Percentiles rank a stretch among this genome's conserved stretches.
Evolutionary conservation across 257 asterid species (phyloP).

Genomic region (Gentiana macrophylla): DNA sequence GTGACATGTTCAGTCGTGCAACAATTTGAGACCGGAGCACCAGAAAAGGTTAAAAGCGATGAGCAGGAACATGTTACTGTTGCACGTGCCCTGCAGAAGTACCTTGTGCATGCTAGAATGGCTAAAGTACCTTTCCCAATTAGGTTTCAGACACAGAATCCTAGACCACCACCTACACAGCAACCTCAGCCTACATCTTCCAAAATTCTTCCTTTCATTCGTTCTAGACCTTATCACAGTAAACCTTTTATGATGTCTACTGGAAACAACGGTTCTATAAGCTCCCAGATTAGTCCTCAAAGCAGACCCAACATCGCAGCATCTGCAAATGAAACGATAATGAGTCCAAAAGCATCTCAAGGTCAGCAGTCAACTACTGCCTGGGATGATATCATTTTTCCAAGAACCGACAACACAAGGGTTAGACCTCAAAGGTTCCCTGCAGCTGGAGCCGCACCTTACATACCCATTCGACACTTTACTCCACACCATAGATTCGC

Average conservation of each 20-base stretch:
- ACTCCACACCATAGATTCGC: constrained; percentile 58
- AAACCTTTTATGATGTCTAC: constrained; percentile 18
- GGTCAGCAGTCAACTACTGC: constrained; percentile 1
- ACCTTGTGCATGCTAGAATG: constrained; percentile 49
- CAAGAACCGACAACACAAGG: background rate
- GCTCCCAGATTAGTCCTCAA: constrained; percentile 31
- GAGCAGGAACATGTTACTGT: constrained; percentile 93
- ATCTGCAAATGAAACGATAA: constrained; percentile 6
- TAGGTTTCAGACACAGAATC: constrained; percentile 51
- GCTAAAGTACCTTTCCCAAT: constrained; percentile 64
- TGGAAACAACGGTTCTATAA: too few relatives aligned
- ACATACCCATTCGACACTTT: constrained; percentile 70
- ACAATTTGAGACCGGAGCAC: constrained; percentile 49
- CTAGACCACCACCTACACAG: constrained; percentile 44
- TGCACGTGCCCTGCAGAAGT: constrained; percentile 85
- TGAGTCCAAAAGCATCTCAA: too few relatives aligned
- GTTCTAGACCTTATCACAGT: constrained; percentile 53
- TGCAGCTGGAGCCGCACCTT: constrained; percentile 80
- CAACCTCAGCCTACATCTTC: constrained; percentile 62
- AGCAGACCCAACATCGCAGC: constrained; percentile 11
- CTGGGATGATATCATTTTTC: constrained; percentile 27
- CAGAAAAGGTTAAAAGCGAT: constrained; percentile 51
- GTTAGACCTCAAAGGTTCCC: constrained; percentile 47
- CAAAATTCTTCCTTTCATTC: constrained; percentile 83
- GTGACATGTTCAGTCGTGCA: constrained; percentile 51